These are phyloP conservation scores for Kentomonas sorsogonicus DNA, from an alignment of 208 protist species.

Conservation along the genomic window DNA sequence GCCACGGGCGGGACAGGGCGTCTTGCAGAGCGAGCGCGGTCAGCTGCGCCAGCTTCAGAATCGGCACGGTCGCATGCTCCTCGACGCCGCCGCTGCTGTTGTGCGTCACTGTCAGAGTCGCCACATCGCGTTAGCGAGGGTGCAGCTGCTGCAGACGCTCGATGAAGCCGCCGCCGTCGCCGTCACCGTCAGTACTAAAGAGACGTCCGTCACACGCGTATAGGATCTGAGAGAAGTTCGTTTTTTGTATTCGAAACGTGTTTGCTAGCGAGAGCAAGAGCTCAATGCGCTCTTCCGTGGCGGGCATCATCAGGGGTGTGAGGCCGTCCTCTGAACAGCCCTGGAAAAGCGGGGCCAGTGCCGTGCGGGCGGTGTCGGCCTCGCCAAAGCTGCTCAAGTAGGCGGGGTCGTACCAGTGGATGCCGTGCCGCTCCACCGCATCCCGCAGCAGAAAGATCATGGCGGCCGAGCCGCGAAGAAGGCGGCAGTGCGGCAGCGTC, in stretches of 20 bases:
- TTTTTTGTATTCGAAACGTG: slow-evolving; percentile 14
- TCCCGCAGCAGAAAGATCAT: slow-evolving; percentile 68
- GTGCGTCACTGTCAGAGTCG: background rate
- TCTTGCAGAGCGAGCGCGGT: slow-evolving; percentile 55
- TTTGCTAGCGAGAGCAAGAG: slow-evolving; percentile 49
- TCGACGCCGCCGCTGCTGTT: background rate
- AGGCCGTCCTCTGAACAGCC: slow-evolving; percentile 46
- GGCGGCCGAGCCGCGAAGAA: slow-evolving; percentile 69
- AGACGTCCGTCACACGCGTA: slow-evolving; percentile 32
- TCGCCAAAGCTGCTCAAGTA: slow-evolving; percentile 36
- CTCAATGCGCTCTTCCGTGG: slow-evolving; percentile 40
- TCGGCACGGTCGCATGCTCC: slow-evolving; percentile 23
- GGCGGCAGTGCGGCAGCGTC: background rate
- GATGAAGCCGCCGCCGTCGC: slow-evolving; percentile 33
- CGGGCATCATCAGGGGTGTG: slow-evolving; percentile 75
- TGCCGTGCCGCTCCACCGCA: slow-evolving; percentile 45
- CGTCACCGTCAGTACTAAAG: slow-evolving; percentile 21
- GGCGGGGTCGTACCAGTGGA: slow-evolving; percentile 57
- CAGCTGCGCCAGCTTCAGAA: slow-evolving; percentile 77
- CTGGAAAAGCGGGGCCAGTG: slow-evolving; percentile 47
- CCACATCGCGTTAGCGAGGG: slow-evolving; percentile 63
- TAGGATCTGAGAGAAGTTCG: slow-evolving; percentile 54
- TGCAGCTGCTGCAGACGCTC: slow-evolving; percentile 44
- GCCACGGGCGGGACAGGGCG: slow-evolving; percentile 46
- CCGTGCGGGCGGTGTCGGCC: slow-evolving; percentile 24